These are phyloP conservation scores for Penicilliopsis zonata DNA, from an alignment of 495 filamentous ascomycete species.

Conservation along the genomic window DNA sequence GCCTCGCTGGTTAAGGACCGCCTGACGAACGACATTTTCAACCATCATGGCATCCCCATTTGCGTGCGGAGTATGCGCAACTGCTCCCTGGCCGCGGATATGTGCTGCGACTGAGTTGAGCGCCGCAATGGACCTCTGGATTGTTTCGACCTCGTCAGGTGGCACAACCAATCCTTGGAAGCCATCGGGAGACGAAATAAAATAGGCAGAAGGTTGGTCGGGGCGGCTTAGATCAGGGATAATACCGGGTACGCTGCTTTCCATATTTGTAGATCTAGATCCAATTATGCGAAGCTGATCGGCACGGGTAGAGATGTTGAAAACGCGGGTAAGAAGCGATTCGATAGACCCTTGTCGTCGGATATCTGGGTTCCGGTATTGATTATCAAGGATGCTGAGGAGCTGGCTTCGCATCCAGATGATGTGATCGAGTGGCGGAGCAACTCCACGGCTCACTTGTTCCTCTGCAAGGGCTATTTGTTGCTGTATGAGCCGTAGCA, in stretches of 20 bases:
- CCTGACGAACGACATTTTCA: constrained; percentile 28
- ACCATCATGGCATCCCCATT: constrained; percentile 17
- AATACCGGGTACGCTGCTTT: constrained; percentile 2
- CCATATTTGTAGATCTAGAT: constrained; percentile 5
- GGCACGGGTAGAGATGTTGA: constrained; percentile 17
- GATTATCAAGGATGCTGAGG: constrained; percentile 18
- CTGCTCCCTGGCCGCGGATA: constrained; percentile 1
- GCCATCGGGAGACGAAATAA: constrained; percentile 48
- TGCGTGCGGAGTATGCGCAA: constrained; percentile 6
- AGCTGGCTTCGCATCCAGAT: constrained; percentile 21
- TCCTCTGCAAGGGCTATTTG: constrained; percentile 25
- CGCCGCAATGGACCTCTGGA: constrained; percentile 23
- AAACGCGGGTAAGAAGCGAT: constrained; percentile 15
- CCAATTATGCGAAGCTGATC: constrained; percentile 14
- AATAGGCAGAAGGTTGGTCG: constrained; percentile 32
- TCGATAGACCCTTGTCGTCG: constrained; percentile 12
- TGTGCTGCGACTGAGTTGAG: constrained; percentile 2
- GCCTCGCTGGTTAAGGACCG: constrained; percentile 23
- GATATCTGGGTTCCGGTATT: constrained; percentile 10
- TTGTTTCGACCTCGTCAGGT: constrained; percentile 27
- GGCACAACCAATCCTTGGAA: constrained; percentile 45
- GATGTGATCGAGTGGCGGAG: constrained; percentile 17
- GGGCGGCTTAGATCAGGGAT: neutral
- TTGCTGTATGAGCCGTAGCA: constrained; percentile 14
- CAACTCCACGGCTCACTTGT: constrained; percentile 24